These are phyloP conservation scores for Nyctanthes arbortristis DNA, from an alignment of 257 asterid species.

Conservation along the genomic window DNA sequence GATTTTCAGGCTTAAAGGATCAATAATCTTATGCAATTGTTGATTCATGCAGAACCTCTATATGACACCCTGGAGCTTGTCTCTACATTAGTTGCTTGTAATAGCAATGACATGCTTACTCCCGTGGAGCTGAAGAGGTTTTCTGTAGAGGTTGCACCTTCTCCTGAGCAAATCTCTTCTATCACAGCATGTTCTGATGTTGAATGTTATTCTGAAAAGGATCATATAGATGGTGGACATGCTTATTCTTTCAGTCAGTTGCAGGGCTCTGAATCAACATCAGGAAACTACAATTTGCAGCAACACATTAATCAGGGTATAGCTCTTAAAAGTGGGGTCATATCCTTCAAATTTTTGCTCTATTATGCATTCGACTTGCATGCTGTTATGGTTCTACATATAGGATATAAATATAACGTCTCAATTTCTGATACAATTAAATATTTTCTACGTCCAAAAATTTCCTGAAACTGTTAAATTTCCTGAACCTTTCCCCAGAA, in stretches of 20 bases:
- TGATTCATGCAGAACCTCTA: slow-evolving; percentile 32
- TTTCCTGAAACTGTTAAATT: too few relatives aligned
- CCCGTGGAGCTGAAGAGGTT: slow-evolving; percentile 17
- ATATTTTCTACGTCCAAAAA: background rate
- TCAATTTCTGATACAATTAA: background rate
- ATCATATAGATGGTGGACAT: slow-evolving; percentile 30
- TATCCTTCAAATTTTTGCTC: background rate
- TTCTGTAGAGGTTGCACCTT: slow-evolving; percentile 30
- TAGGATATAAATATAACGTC: background rate
- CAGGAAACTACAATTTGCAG: slow-evolving; percentile 28
- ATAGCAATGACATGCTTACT: slow-evolving; percentile 30
- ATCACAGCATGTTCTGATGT: slow-evolving; percentile 40
- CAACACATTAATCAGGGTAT: slow-evolving; percentile 15
- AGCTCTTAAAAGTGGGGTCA: background rate
- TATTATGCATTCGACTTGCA: background rate
- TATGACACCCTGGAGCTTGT: slow-evolving; percentile 16
- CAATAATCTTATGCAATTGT: slow-evolving; percentile 9
- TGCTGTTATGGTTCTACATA: background rate
- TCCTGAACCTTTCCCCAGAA: background rate
- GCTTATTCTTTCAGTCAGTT: slow-evolving; percentile 21
- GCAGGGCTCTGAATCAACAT: slow-evolving; percentile 21
- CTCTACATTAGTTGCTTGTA: slow-evolving; percentile 19
- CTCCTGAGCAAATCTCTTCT: slow-evolving; percentile 47
- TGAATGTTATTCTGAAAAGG: slow-evolving; percentile 32
- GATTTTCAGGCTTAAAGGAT: slow-evolving; percentile 9